Evolutionary conservation across 768 basidiomycete genomes (phyloP).

Genomic region (Boletus sp.): DNA sequence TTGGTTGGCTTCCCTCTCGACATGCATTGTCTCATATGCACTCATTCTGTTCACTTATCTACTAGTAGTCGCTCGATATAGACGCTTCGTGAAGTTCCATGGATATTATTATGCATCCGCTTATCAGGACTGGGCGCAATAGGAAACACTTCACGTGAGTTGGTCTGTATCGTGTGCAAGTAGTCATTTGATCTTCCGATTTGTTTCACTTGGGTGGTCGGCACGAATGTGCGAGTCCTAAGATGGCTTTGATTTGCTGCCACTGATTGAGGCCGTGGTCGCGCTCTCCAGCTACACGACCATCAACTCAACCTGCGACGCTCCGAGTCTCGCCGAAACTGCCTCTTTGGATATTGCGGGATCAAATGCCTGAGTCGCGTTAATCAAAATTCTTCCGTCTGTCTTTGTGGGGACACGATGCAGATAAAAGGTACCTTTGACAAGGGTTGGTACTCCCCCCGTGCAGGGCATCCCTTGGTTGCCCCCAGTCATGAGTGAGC

Average conservation of each 20-base stretch:
- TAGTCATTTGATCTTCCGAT: not conserved
- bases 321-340: not conserved
- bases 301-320: not conserved
- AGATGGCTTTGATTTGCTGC: not conserved
- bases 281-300: not conserved
- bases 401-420: not conserved
- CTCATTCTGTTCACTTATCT: conserved; percentile 18
- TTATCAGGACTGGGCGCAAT: not conserved
- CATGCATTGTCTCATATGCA: conserved; percentile 12
- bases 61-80: conserved; percentile 21
- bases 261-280: not conserved
- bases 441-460: not conserved
- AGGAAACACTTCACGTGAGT: not conserved
- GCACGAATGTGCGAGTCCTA: not conserved
- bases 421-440: not conserved
- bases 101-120: not conserved
- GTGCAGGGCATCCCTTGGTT: not conserved
- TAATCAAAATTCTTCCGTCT: not conserved
- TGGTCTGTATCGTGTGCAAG: not conserved
- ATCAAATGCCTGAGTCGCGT: not conserved
- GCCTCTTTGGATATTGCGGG: not conserved
- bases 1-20: conserved; percentile 2
- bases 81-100: conserved; percentile 12
- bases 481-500: not conserved
- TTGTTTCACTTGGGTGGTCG: not conserved